These are phyloP conservation scores for Emiliania huxleyi DNA, from an alignment of 78 protist species.

Conservation along the genomic window DNA sequence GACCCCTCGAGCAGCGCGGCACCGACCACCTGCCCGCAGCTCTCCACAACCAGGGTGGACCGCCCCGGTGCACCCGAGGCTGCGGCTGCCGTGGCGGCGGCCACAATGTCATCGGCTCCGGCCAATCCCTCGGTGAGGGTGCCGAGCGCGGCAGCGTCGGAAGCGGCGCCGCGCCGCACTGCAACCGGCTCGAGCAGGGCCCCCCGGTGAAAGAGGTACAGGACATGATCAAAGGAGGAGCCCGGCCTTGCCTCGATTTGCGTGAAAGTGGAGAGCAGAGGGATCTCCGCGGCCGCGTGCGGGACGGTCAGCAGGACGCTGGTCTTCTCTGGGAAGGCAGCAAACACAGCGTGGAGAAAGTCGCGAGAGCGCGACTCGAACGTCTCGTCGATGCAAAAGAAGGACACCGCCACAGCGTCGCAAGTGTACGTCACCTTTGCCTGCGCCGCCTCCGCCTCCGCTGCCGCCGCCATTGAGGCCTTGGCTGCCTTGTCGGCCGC, in stretches of 20 bases:
- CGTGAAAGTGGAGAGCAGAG: neutral
- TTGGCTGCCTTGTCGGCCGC: neutral
- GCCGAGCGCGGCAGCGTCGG: neutral
- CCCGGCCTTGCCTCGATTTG: neutral
- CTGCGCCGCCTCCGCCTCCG: neutral
- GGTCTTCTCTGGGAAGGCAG: neutral
- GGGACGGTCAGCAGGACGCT: conserved; percentile 25
- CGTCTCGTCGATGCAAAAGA: conserved; percentile 36
- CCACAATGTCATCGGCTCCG: neutral
- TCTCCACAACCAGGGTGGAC: neutral
- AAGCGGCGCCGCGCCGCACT: neutral
- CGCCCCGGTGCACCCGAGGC: no score
- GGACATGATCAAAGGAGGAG: neutral
- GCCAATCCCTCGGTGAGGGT: neutral
- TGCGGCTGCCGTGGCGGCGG: neutral
- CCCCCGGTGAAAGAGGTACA: conserved; percentile 32
- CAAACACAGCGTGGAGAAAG: conserved; percentile 11
- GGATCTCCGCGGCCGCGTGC: conserved; percentile 21
- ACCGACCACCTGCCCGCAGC: neutral
- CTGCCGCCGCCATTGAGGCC: neutral
- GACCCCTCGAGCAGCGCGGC: neutral
- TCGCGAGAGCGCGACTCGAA: conserved; percentile 12
- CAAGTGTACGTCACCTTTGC: neutral
- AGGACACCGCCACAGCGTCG: conserved; percentile 7
- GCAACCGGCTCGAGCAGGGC: neutral